phyloP scores from a whole-genome alignment of 768 basidiomycete genomes.

The Suillus sp. region DNA sequence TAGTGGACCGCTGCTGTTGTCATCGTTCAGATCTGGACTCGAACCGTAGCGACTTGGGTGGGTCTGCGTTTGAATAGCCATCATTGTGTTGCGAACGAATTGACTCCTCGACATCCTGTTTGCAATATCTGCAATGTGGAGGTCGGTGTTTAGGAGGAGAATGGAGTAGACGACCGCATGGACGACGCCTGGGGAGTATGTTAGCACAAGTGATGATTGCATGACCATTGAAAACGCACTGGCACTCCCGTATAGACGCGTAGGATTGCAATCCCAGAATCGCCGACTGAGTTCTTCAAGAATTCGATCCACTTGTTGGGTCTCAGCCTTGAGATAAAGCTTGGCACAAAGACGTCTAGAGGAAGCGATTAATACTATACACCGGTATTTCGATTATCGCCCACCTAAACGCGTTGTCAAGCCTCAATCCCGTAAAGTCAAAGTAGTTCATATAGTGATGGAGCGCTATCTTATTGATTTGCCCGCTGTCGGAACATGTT shows the following conservation, averaged over 20 bases:
- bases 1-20: conserved; percentile 65
- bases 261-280: conserved; percentile 91
- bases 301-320: conserved; percentile 97
- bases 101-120: conserved; percentile 90
- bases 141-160: conserved; percentile 92
- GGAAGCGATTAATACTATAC: background rate
- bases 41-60: conserved; percentile 59
- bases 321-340: conserved; percentile 92
- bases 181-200: conserved; percentile 67
- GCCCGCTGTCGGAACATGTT: conserved; percentile 50
- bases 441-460: conserved; percentile 85
- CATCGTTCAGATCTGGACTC: conserved; percentile 61
- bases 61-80: conserved; percentile 79
- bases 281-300: conserved; percentile 88
- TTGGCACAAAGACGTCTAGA: conserved; percentile 84
- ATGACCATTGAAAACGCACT: conserved; percentile 58
- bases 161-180: conserved; percentile 94
- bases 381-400: conserved; percentile 15
- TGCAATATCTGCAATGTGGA: conserved; percentile 90
- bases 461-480: conserved; percentile 73
- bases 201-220: conserved; percentile 7
- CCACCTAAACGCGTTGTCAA: conserved; percentile 91
- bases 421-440: conserved; percentile 78
- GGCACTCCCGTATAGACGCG: conserved; percentile 76
- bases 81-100: conserved; percentile 91